These are phyloP conservation scores for Acacia acuminata DNA, from an alignment of 306 rosid genomes.

Conservation along the genomic window DNA sequence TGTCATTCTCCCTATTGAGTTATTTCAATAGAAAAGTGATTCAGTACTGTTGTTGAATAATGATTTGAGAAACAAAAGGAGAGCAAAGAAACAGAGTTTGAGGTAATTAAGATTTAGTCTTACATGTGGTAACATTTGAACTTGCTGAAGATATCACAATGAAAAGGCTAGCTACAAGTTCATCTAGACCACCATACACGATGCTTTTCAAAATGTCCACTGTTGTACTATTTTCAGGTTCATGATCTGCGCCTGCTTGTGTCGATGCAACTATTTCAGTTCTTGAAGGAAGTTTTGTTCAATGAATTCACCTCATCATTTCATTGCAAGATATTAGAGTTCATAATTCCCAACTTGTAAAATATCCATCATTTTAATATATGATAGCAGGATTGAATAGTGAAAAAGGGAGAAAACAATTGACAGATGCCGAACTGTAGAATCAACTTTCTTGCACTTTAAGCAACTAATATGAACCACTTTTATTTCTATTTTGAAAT, in stretches of 20 bases:
- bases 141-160: conserved; percentile 44
- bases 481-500: not conserved
- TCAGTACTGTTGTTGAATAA: not conserved
- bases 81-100: not conserved
- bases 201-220: conserved; percentile 67
- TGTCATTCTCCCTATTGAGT: not conserved
- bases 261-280: too few species aligned
- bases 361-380: not conserved
- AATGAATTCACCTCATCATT: not conserved
- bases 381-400: not conserved
- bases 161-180: conserved; percentile 66
- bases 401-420: not conserved
- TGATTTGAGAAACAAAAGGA: not conserved
- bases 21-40: not conserved
- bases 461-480: not conserved
- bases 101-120: not conserved
- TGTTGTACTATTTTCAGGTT: too few species aligned
- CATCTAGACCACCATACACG: conserved; percentile 79
- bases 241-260: too few species aligned
- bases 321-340: not conserved
- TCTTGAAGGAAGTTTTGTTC: not conserved
- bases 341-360: not conserved
- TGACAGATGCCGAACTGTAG: not conserved
- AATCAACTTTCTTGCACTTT: not conserved
- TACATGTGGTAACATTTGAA: conserved; percentile 45